Conservation (phyloP, 192 early-diverging fungal genomes). For the Coemansia sp. region DNA sequence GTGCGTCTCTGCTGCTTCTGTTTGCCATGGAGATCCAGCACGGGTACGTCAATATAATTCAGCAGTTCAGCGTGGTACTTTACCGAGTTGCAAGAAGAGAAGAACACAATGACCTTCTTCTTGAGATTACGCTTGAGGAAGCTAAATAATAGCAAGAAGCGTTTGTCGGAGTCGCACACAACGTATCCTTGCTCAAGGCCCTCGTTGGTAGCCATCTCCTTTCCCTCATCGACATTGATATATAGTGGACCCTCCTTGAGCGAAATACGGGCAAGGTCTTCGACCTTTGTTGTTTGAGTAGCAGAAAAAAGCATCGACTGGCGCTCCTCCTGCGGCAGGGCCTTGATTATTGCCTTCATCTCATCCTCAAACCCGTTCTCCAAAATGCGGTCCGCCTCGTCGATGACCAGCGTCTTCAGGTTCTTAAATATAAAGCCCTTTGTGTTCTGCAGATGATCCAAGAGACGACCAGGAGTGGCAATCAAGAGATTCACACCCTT, state of each 20-base stretch:
- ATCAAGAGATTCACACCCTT: slow-evolving; percentile 97
- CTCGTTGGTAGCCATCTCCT: slow-evolving; percentile 92
- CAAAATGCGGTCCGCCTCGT: slow-evolving; percentile 98
- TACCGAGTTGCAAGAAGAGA: slow-evolving; percentile 96
- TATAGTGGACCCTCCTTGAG: slow-evolving; percentile 94
- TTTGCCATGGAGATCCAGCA: slow-evolving; percentile 94
- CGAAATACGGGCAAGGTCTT: slow-evolving; percentile 97
- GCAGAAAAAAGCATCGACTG: slow-evolving; percentile 99
- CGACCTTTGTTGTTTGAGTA: slow-evolving; percentile 98
- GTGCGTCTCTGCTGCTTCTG: slow-evolving; percentile 99
- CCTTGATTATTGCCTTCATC: slow-evolving; percentile 96
- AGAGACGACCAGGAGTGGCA: slow-evolving; percentile 93
- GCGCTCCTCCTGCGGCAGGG: slow-evolving; percentile 82
- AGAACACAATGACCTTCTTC: slow-evolving; percentile 98
- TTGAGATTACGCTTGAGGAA: slow-evolving; percentile 96
- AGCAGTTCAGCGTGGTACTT: slow-evolving; percentile 97
- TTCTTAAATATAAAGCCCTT: slow-evolving; percentile 95
- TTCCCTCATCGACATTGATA: slow-evolving; percentile 98
- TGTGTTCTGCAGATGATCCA: slow-evolving; percentile 99
- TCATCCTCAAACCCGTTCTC: slow-evolving; percentile 99
- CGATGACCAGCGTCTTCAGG: slow-evolving; percentile 89
- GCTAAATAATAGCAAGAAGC: slow-evolving; percentile 97
- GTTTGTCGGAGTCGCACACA: slow-evolving; percentile 84
- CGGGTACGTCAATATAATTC: slow-evolving; percentile 99
- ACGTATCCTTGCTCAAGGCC: slow-evolving; percentile 98